phyloP scores from a whole-genome alignment of 1,284 basidiomycete genomes.

The Cutaneotrichosporon mucoides region DNA sequence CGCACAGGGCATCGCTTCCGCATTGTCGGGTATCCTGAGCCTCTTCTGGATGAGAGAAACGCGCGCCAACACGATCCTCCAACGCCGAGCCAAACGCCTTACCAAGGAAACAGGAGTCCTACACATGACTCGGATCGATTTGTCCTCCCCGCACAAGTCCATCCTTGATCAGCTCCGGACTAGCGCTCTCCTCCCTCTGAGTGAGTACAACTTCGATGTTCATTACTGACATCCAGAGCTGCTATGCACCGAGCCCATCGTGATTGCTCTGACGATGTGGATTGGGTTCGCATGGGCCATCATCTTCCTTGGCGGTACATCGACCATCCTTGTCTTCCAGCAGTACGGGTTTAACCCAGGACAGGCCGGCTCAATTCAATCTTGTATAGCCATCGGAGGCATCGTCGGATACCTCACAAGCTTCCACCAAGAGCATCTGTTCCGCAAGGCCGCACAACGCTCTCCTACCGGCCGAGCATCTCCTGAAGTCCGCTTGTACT shows the following conservation, averaged over 20 bases:
- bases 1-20: constrained; percentile 30
- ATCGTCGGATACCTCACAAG: constrained; percentile 69
- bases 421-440: constrained; percentile 43
- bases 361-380: constrained; percentile 28
- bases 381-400: constrained; percentile 54
- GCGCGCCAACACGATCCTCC: constrained; percentile 50
- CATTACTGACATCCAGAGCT: constrained; percentile 31
- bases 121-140: constrained; percentile 41
- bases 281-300: constrained; percentile 48
- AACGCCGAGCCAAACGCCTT: constrained; percentile 42
- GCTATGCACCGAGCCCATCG: constrained; percentile 51
- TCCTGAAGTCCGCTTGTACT: constrained; percentile 52
- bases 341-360: constrained; percentile 40
- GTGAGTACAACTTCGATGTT: too few relatives aligned
- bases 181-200: constrained; percentile 37
- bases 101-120: constrained; percentile 45
- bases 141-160: constrained; percentile 31
- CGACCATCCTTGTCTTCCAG: constrained; percentile 34
- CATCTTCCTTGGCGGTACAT: constrained; percentile 39
- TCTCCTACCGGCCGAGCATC: constrained; percentile 41
- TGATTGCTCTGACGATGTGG: constrained; percentile 49
- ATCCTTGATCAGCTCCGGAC: constrained; percentile 36
- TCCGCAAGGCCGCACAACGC: constrained; percentile 23
- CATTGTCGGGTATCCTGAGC: constrained; percentile 31
- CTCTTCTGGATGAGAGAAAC: constrained; percentile 45